phyloP scores from a whole-genome alignment of 2,329 filamentous ascomycete genomes.

The Lachnellula subtilissima region DNA sequence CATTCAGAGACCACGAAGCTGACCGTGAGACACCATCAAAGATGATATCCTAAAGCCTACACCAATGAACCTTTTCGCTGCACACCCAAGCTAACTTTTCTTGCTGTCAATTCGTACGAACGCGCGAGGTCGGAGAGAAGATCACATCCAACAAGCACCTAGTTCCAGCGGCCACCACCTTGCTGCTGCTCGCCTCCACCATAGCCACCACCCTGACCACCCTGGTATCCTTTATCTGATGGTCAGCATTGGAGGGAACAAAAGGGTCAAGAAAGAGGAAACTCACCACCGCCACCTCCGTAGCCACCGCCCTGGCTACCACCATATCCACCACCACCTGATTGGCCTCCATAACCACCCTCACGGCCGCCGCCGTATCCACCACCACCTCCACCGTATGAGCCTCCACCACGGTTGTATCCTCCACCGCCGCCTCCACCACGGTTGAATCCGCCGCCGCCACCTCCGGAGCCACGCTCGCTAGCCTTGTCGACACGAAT shows the following conservation, averaged over 20 bases:
- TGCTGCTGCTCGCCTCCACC: slow-evolving; percentile 27
- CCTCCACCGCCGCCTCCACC: slow-evolving; percentile 47
- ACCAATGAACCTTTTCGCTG: slow-evolving; percentile 31
- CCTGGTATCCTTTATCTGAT: slow-evolving; percentile 23
- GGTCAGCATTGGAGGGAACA: slow-evolving; percentile 15
- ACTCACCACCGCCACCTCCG: slow-evolving; percentile 24
- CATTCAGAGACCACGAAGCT: slow-evolving; percentile 31
- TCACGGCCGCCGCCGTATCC: slow-evolving; percentile 52
- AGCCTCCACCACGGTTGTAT: slow-evolving; percentile 36
- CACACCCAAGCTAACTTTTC: slow-evolving; percentile 31
- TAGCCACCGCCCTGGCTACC: slow-evolving; percentile 35
- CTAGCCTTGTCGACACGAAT: slow-evolving; percentile 90
- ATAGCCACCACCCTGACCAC: slow-evolving; percentile 23
- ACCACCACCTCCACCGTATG: slow-evolving; percentile 39
- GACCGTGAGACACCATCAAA: slow-evolving; percentile 20
- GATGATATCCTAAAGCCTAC: slow-evolving; percentile 22
- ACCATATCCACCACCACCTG: slow-evolving; percentile 24
- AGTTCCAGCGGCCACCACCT: slow-evolving; percentile 26
- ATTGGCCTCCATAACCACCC: slow-evolving; percentile 38
- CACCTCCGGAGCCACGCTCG: slow-evolving; percentile 64
- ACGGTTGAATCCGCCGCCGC: slow-evolving; percentile 16
- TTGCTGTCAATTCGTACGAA: slow-evolving; percentile 27
- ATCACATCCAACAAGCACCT: slow-evolving; percentile 19
- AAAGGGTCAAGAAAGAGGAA: neutral
- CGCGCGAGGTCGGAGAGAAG: slow-evolving; percentile 27